Base-by-base conservation (phyloP, 805 yeast genomes). In the Cyberlindnera saturnus region DNA sequence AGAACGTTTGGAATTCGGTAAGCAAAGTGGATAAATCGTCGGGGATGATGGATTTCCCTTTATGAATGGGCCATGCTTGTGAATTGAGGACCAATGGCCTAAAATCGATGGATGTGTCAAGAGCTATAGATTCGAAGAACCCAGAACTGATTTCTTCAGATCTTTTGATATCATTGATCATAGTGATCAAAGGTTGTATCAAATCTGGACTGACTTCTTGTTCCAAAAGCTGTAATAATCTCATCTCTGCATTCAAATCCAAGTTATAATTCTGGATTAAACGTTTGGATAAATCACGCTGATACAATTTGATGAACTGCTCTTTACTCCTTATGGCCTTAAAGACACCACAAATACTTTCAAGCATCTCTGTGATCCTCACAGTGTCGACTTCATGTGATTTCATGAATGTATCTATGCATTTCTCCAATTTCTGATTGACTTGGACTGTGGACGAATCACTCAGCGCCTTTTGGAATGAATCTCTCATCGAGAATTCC, bases 321-420 rank as follows among this genome's bases (percentile, higher is more conserved):
- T 52, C 55, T 38, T 57, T 56, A 7, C 53, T 44, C n/a, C 48
- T 44, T 1, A 52, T 42, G 4, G 59, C 52, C 36, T 55, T 53
- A 35, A 53, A 50, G 9, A 55, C 43, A 18, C 46, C 34, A 16
- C 42, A 30, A 2, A 55, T 39, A 34, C 52, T 57, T 5, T 46
- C 18, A 4, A 53, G 23, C 11, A 33, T 30, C 15, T 18, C 5
- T 9, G 20, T 7, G 13, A 47, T 43, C 3, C 43, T 48, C 1
- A 34, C 31, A 11, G 38, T 34, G 15, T 39, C 35, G 2, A 34
- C n/a, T 7, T 36, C 38, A 2, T 17, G 16, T 3, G 30, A 39
- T 31, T 18, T 54, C 41, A 55, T 52, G 37, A 53, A 51, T 1
- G 42, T n/a, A 33, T 57, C 59, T 18, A 55, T 46, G 35, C 43